Percentiles rank a stretch among this genome's conserved stretches.
Evolutionary conservation across 2,329 filamentous ascomycete genomes (phyloP).

Genomic region (Aureobasidium sp.): DNA sequence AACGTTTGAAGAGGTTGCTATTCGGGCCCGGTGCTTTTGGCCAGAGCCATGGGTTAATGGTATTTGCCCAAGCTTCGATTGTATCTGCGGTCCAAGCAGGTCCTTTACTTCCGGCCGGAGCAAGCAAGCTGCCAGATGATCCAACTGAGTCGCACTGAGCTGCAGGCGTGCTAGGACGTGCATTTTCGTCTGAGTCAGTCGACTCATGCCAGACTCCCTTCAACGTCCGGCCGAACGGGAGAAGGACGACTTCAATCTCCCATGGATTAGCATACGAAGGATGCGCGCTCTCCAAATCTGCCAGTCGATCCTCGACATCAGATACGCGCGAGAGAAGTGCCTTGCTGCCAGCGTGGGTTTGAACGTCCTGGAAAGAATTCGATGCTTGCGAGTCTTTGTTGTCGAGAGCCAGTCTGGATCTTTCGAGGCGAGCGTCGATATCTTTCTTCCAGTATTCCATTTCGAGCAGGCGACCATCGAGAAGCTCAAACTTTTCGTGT

Average conservation of each 20-base stretch:
- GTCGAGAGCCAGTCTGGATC: constrained; percentile 23
- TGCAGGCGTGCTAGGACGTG: constrained; percentile 37
- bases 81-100: constrained; percentile 44
- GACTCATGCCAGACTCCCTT: constrained; percentile 47
- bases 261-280: constrained; percentile 61
- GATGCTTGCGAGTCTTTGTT: constrained; percentile 31
- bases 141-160: constrained; percentile 39
- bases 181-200: constrained; percentile 29
- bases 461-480: constrained; percentile 62
- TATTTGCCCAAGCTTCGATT: constrained; percentile 42
- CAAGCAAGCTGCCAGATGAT: constrained; percentile 22
- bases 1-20: constrained; percentile 59
- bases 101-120: constrained; percentile 27
- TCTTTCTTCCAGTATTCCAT: constrained; percentile 49
- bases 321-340: constrained; percentile 34
- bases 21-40: constrained; percentile 61
- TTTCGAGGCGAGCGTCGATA: constrained; percentile 19
- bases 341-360: constrained; percentile 27
- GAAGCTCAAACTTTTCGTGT: constrained; percentile 58
- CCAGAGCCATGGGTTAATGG: constrained; percentile 53
- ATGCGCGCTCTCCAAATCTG: constrained; percentile 51
- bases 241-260: constrained; percentile 68
- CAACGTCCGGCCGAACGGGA: constrained; percentile 58
- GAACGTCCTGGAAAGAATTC: constrained; percentile 37
- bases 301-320: constrained; percentile 41